These are phyloP conservation scores for Paramecium octaurelia DNA, from an alignment of 73 alveolate genomes.

Conservation along the genomic window DNA sequence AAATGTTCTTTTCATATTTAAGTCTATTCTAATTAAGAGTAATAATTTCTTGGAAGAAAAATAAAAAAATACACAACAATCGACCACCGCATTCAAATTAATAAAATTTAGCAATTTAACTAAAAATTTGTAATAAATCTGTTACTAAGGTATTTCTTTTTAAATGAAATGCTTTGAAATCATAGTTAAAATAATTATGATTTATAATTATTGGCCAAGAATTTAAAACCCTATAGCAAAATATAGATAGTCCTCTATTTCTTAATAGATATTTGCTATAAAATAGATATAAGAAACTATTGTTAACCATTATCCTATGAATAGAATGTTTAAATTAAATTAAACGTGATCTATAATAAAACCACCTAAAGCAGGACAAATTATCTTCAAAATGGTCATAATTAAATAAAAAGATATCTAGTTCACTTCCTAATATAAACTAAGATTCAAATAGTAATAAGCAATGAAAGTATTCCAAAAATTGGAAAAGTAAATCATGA, in stretches of 20 bases:
- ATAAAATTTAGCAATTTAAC: background rate
- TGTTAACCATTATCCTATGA: background rate
- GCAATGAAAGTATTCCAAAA: background rate
- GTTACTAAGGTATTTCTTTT: background rate
- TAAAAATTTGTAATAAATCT: background rate
- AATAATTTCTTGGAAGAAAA: background rate
- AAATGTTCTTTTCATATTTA: background rate
- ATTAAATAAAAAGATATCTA: background rate
- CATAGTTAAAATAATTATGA: background rate
- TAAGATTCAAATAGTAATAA: background rate
- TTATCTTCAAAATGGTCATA: background rate
- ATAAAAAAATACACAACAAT: background rate
- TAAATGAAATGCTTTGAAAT: background rate
- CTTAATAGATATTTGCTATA: background rate
- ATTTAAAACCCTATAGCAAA: slow-evolving; percentile 34
- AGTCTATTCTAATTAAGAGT: background rate
- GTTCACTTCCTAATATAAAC: background rate
- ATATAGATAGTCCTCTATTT: background rate
- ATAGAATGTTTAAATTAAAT: background rate
- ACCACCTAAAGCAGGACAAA: slow-evolving; percentile 22
- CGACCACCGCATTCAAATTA: background rate
- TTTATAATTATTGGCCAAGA: background rate
- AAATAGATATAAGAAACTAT: background rate
- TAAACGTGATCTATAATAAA: slow-evolving; percentile 9
- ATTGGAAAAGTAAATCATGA: background rate